Evolutionary conservation across 108 stramenopile genomes (phyloP).

Genomic region (Ochromonas danica): DNA sequence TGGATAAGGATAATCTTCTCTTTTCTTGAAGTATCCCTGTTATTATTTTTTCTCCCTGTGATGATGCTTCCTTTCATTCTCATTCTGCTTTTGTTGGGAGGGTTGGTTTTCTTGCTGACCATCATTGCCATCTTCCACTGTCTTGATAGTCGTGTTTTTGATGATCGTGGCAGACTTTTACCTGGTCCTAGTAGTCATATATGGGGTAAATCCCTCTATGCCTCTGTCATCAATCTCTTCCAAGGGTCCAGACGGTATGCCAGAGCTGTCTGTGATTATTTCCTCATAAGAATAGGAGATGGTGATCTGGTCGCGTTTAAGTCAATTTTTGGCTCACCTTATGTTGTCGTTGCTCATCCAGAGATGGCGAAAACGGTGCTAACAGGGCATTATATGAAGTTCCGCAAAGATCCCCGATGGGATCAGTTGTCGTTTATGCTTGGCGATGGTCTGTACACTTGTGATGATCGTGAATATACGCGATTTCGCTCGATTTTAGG

Average conservation of each 20-base stretch:
- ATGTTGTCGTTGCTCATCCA: not conserved
- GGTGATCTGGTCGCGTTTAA: not conserved
- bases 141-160: not conserved
- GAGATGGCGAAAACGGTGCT: not conserved
- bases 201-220: not conserved
- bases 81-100: too few species aligned
- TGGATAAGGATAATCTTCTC: too few species aligned
- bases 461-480: not conserved
- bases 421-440: not conserved
- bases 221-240: not conserved
- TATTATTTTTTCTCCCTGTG: too few species aligned
- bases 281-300: not conserved
- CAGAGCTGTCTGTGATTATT: not conserved
- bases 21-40: too few species aligned
- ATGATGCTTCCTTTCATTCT: too few species aligned
- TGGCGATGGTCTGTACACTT: not conserved
- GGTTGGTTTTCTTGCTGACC: too few species aligned
- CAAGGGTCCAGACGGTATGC: not conserved
- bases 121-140: too few species aligned
- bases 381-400: not conserved
- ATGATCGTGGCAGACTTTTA: not conserved
- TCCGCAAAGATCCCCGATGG: not conserved
- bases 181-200: not conserved
- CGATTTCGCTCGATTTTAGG: not conserved
- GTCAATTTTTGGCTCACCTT: not conserved